Evolutionary conservation across 495 filamentous ascomycete species (phyloP), one percentile per base, ranked within the genome.

Genomic region (Hypoxylon perforatum): DNA sequence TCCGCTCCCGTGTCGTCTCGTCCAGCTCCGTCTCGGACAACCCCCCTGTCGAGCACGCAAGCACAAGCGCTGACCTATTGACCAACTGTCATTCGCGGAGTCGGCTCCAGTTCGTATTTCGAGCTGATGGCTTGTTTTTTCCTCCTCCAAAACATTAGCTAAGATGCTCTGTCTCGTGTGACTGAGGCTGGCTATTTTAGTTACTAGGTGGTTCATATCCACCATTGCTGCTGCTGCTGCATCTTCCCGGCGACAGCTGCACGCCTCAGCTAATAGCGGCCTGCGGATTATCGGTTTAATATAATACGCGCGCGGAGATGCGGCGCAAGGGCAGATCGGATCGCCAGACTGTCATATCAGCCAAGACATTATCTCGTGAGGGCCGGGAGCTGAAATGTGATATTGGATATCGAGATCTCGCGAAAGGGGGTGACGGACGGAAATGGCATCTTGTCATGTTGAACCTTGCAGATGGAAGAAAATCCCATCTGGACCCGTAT

Each of bases 231-330:
- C n/a, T n/a, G n/a, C 30, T 33, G 4, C 61, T 64, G 61, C 61
- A 64, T 21, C 47, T 64, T 57, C 28, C 63, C 63, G 57, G 42
- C 57, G 57, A 67, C 63, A 67, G 57, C 57, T 67, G 52, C 19
- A 25, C 46, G 22, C 23, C 17, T 14, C 56, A 39, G 44, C 56
- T 41, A 60, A 60, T 49, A 50, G 22, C 28, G 17, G 41, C 10
- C 39, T 41, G 33, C 25, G 35, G 18, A 60, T 42, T 55, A 17
- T 28, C 56, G 56, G 51, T 21, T 46, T 44, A 36, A 59, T 66
- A 55, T 46, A 50, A 49, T 21, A 35, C 55, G 45, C 46, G 42
- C 57, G 17, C 41, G 17, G 15, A 17, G 41, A 3, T 44, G 21
- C 2, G 41, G 41, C 15, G 17, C 15, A 18, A 10, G 15, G 47